Evolutionary conservation across 2,329 filamentous ascomycete genomes (phyloP), one percentile per base, ranked within the genome.

Genomic region (Aureobasidium sp.): DNA sequence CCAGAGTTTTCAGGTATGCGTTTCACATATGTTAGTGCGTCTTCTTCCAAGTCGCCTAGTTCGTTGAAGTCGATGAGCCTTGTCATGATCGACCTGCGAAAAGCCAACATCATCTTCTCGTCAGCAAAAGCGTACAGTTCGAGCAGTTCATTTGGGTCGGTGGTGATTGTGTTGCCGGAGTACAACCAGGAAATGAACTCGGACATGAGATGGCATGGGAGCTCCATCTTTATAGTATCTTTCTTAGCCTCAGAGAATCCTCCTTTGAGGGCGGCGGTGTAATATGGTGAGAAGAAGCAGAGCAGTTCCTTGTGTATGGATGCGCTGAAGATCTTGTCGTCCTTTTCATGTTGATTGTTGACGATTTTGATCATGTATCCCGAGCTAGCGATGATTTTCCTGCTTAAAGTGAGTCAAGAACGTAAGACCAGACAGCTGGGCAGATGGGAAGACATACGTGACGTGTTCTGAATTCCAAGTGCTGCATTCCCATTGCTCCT

Each of bases 271-370:
- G 27, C 24, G 1, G 32, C 37, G 4, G 34, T 27, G 29, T 61
- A 52, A n/a, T 61, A 52, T 1, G 57, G 36, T 7, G 37, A 61
- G n/a, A 41, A 61, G 47, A 10, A 61, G n/a, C 57, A 59, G n/a
- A 50, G 32, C 7, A 59, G 17, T 20, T 39, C 56, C 10, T 50
- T 39, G 24, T 59, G 56, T 2, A 57, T n/a, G 1, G 37, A 12
- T 12, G 51, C 51, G 5, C 24, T 2, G 26, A 41, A 55, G 36
- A 20, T 13, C 20, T 36, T 37, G 29, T 10, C 24, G 26, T 55
- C 13, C 5, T 7, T 15, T 7, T 10, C 26, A 29, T 5, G 13
- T 29, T n/a, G 6, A 3, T 3, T 17, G 10, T 26, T 7, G 13
- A 47, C 13, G 5, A 52, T 15, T 13, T 27, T 5, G 7, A 52